Evolutionary conservation across 768 basidiomycete genomes (phyloP), one percentile per base, ranked within the genome.

Genomic region (Melanogaster broomeanus): DNA sequence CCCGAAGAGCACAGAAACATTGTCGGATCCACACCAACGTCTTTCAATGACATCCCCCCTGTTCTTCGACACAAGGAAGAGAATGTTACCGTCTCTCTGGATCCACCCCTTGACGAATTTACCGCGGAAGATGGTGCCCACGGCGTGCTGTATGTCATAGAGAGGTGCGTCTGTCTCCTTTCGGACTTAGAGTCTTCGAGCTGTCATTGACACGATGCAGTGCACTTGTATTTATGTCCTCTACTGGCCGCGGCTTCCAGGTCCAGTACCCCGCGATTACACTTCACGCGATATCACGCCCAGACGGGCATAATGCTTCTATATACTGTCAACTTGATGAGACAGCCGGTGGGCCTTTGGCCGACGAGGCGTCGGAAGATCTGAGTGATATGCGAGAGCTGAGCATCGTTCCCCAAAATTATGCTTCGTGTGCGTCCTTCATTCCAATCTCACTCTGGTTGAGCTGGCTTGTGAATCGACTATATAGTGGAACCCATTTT

Each of bases 281-380:
- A 1, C 80, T 99, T 2, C 97, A 99, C 61, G 97, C 97, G 22
- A 80, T 95, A 48, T 91, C 93, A 1, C 85, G 93, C 40, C 77
- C 80, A 3, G 81, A 83, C 38, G 52, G 45, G 2, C 52, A 71
- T 9, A 77, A 76, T 0, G 85, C 90, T 4, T 87, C 84, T 7
- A 80, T 98, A 64, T 98, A 98, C 69, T 97, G 94, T 65, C 97
- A 99, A 60, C 80, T 98, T 11, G 95, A 97, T 60, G 92, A 92
- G 44, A 70, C 72, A n/a, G 72, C 42, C 44, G 45, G 9, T 30
- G 30, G 62, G 71, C 63, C 57, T 64, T 48, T 73, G 72, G 59
- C 60, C 74, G 60, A 66, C 53, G 64, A 73, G 70, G 33, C 69
- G 1, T 43, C 59, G 21, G 60, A 65, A 15, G 69, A 77, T 27